phyloP scores from a whole-genome alignment of 2,329 filamentous ascomycete genomes.

The Alternaria ethzedia region DNA sequence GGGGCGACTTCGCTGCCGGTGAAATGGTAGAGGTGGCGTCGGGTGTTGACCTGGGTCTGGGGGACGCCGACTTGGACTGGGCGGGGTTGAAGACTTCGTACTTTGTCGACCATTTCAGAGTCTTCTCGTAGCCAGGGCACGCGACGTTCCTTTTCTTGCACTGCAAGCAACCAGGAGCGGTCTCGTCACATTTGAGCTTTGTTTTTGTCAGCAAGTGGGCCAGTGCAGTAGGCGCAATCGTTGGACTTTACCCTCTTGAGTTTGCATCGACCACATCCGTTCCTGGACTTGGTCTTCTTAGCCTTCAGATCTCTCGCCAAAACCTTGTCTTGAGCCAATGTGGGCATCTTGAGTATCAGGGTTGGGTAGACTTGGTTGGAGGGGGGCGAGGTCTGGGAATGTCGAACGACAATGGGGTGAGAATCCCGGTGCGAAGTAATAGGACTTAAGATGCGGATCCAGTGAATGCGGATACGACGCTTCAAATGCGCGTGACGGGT shows the following conservation, averaged over 20 bases:
- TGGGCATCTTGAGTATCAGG: constrained; percentile 33
- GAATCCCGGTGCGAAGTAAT: constrained; percentile 21
- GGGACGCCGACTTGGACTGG: constrained; percentile 28
- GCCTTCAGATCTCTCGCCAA: constrained; percentile 34
- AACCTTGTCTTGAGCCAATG: constrained; percentile 35
- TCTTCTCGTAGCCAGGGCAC: constrained; percentile 57
- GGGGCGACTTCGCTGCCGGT: constrained; percentile 14
- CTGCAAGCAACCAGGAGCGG: constrained; percentile 51
- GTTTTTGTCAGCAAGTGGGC: constrained; percentile 22
- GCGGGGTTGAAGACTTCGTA: constrained; percentile 54
- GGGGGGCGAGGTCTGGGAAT: constrained; percentile 14
- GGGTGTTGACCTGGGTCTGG: constrained; percentile 19
- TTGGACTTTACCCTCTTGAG: constrained; percentile 38
- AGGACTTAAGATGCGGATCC: constrained; percentile 27
- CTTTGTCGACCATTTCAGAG: constrained; percentile 57
- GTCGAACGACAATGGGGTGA: constrained; percentile 29
- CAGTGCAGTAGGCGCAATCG: neutral
- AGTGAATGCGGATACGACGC: constrained; percentile 17
- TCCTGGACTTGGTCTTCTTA: constrained; percentile 47
- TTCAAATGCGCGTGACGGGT: constrained; percentile 28
- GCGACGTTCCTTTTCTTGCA: constrained; percentile 52
- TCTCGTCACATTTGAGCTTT: constrained; percentile 55
- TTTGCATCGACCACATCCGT: constrained; percentile 45
- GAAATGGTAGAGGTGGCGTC: constrained; percentile 11
- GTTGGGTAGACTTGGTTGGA: constrained; percentile 3